Base-by-base conservation (phyloP, 2,329 filamentous ascomycete species). In the Neofusicoccum laricinum region DNA sequence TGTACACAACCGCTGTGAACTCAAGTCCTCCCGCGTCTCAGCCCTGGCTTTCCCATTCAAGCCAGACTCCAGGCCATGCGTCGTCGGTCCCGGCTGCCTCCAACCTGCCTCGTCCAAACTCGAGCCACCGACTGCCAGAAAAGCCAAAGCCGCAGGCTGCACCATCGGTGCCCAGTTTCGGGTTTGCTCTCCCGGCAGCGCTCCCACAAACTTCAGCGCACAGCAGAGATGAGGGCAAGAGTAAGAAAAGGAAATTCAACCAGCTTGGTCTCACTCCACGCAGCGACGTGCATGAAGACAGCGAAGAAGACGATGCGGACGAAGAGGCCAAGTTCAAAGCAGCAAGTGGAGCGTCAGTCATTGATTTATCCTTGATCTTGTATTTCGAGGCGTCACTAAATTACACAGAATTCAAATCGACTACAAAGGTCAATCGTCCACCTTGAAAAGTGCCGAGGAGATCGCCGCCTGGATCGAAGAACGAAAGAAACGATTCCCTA, bases 401-500 rank as follows among this genome's bases (percentile, higher is more conserved):
- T 25, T 19, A 38, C 50, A 64, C 55, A 57, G 21, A 69, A 67
- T 64, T 45, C 62, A 71, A 38, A 83, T 89, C 67, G 83, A 85
- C 64, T 85, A 86, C 69, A 80, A 82, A 68, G 84, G 85, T n/a
- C 75, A 81, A 69, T 80, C 84, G 49, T 73, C 84, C 3, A 82
- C 79, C 0, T 73, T 89, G 25, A 80, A 81, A 62, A 82, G 81
- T 6, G 74, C 83, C 15, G 85, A 86, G 65, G 93, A 97, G 72
- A 83, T 97, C 63, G 85, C 87, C 25, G 86, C 87, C 6, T 98
- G 92, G 87, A 86, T 96, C 67, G 87, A 87, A 57, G 92, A 97
- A 75, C 87, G 94, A 65, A 90, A 85, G 73, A 89, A 87, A 68
- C 88, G 89, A 59, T 98, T 86, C 74, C 94, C 94, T 1, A 97